phyloP scores from a whole-genome alignment of 805 yeast genomes.

The Candida sakaeoensis region DNA sequence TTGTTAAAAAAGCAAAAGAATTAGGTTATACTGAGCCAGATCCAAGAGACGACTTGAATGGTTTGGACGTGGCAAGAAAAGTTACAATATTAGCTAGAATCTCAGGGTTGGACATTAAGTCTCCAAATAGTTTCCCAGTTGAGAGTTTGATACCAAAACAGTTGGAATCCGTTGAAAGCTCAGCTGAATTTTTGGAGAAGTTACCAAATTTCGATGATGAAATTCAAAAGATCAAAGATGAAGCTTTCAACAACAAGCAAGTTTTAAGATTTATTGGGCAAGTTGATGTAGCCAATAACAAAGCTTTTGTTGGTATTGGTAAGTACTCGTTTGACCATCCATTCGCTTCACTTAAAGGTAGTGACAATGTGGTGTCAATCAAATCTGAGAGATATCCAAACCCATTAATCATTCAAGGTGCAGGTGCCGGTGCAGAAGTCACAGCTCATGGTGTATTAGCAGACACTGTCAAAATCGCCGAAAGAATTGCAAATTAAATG shows the following conservation, averaged over 20 bases:
- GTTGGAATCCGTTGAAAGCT: slow-evolving; percentile 68
- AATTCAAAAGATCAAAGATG: slow-evolving; percentile 70
- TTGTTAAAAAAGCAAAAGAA: slow-evolving; percentile 82
- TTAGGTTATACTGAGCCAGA: slow-evolving; percentile 98
- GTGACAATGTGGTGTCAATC: slow-evolving; percentile 92
- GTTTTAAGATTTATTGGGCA: slow-evolving; percentile 93
- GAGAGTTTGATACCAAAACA: slow-evolving; percentile 88
- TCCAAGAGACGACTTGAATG: slow-evolving; percentile 98
- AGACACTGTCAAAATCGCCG: slow-evolving; percentile 88
- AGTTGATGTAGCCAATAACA: slow-evolving; percentile 69
- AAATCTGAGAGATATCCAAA: slow-evolving; percentile 87
- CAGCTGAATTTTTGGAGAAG: slow-evolving; percentile 72
- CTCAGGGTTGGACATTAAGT: slow-evolving; percentile 78
- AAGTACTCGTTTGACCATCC: slow-evolving; percentile 89
- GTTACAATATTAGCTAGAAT: slow-evolving; percentile 94
- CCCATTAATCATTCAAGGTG: slow-evolving; percentile 96
- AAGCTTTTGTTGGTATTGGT: slow-evolving; percentile 81
- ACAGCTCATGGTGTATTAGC: slow-evolving; percentile 85
- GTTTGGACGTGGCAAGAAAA: slow-evolving; percentile 97
- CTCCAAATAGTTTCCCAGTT: slow-evolving; percentile 91
- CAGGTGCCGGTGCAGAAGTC: slow-evolving; percentile 83
- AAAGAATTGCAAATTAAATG: slow-evolving; percentile 61
- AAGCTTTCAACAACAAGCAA: slow-evolving; percentile 78
- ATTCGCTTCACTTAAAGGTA: slow-evolving; percentile 91
- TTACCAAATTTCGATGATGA: slow-evolving; percentile 82